Base-by-base conservation (phyloP, 2,329 filamentous ascomycete species). In the Tympanopsis confertula region DNA sequence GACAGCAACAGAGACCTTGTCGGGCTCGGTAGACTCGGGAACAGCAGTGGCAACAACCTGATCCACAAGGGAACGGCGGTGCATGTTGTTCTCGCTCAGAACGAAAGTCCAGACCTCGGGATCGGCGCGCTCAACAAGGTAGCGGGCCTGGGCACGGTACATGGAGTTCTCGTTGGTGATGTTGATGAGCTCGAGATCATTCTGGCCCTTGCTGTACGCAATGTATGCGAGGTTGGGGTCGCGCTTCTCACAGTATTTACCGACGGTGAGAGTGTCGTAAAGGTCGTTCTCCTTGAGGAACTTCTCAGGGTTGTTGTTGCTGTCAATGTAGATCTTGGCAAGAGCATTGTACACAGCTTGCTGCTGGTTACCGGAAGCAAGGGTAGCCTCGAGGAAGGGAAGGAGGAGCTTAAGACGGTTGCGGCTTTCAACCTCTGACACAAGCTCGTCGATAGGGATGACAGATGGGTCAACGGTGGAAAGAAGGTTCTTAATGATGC, bases 101-200 rank as follows among this genome's bases (percentile, higher is more conserved):
- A 96, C 91, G 55, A 95, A 98, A 38, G 73, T 71, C 93, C 93
- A 98, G 35, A 98, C 78, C 58, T 98, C 91, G 2, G 69, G 59
- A 52, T 98, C 91, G 26, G 85, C 82, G 47, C 91, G 82, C 52
- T 95, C 88, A 38, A 98, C 69, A 18, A 98, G 72, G 61, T 98
- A 98, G 26, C 91, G 82, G 41, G 88, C 89, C 61, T 98, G 91
- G n/a, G 85, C 85, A 51, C 88, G 83, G 73, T 94, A 98, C 91
- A 98, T 98, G n/a, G 86, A 81, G 65, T 98, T 98, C 63, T 98
- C 93, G 51, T 96, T 98, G 53, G 91, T 96, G 54, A 98, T 89
- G 59, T 84, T 91, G 62, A 98, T 89, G 40, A 98, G 74, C 63
- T 98, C 93, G 20, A 98, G 65, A 53, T 98, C 91, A 47, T 98